Evolutionary conservation across 2,329 filamentous ascomycete genomes (phyloP).

Genomic region (Juglanconis oblonga): DNA sequence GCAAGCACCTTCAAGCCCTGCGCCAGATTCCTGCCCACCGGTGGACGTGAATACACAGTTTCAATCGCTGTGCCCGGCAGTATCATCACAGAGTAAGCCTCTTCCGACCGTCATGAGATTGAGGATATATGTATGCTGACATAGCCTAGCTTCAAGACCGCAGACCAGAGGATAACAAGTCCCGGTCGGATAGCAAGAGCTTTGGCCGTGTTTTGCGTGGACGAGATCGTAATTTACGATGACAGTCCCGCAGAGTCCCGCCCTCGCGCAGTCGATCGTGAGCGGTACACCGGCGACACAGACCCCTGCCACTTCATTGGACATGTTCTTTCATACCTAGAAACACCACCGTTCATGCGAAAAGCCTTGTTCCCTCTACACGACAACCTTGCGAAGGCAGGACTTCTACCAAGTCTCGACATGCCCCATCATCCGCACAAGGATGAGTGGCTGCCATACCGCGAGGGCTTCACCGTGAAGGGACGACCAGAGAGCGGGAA

Average conservation of each 20-base stretch:
- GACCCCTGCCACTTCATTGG: conserved; percentile 78
- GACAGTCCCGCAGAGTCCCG: conserved; percentile 55
- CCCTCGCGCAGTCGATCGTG: conserved; percentile 45
- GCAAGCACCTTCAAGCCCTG: conserved; percentile 64
- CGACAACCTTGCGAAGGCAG: conserved; percentile 71
- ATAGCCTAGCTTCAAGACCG: conserved; percentile 58
- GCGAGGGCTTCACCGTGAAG: conserved; percentile 69
- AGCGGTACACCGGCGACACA: conserved; percentile 63
- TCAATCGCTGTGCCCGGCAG: conserved; percentile 78
- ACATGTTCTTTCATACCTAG: conserved; percentile 77
- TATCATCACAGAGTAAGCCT: conserved; percentile 66
- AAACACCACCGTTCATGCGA: conserved; percentile 80
- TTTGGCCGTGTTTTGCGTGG: conserved; percentile 77
- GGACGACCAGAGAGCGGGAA: conserved; percentile 38
- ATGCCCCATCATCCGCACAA: conserved; percentile 80
- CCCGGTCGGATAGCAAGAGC: conserved; percentile 77
- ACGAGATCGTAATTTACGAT: conserved; percentile 80
- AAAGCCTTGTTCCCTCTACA: conserved; percentile 74
- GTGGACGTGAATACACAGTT: conserved; percentile 68
- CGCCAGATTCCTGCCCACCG: conserved; percentile 63
- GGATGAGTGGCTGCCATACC: conserved; percentile 75
- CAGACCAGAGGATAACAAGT: conserved; percentile 71
- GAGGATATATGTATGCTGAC: not conserved
- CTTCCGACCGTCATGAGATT: not conserved
- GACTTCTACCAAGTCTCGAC: conserved; percentile 72